These are phyloP conservation scores for Amaranthus palmeri DNA, from an alignment of 148 eudicot species.

Conservation along the genomic window DNA sequence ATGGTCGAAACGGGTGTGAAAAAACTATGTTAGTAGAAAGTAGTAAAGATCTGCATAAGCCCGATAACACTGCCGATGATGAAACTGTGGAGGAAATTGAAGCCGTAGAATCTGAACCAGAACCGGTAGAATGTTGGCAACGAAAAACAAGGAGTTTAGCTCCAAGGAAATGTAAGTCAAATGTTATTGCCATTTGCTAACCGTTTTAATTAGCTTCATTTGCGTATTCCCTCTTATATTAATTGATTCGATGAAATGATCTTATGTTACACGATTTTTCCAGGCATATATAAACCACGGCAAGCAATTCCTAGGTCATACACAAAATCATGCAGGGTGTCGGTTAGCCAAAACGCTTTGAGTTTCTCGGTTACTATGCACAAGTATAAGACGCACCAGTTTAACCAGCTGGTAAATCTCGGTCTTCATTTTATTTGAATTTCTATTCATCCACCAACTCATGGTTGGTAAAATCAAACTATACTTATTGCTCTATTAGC, in stretches of 20 bases:
- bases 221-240: background rate
- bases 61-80: conserved; percentile 6
- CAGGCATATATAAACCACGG: conserved; percentile 19
- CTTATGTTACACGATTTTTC: background rate
- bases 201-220: background rate
- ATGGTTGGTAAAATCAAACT: too few species aligned
- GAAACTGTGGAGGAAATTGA: conserved; percentile 14
- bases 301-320: background rate
- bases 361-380: conserved; percentile 21
- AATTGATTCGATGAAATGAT: background rate
- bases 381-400: conserved; percentile 17
- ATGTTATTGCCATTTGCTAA: background rate
- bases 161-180: conserved; percentile 22
- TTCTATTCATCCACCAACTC: background rate
- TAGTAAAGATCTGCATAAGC: conserved; percentile 7
- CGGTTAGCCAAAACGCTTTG: background rate
- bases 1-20: conserved; percentile 25
- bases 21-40: background rate
- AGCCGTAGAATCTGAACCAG: conserved; percentile 11
- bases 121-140: background rate
- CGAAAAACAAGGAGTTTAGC: conserved; percentile 7
- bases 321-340: conserved; percentile 4
- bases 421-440: background rate
- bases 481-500: too few species aligned
- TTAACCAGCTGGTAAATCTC: conserved; percentile 17